Percentiles rank a stretch among this genome's conserved stretches.
phyloP scores from a whole-genome alignment of 768 basidiomycete genomes.

The Nidularia pulvinata region DNA sequence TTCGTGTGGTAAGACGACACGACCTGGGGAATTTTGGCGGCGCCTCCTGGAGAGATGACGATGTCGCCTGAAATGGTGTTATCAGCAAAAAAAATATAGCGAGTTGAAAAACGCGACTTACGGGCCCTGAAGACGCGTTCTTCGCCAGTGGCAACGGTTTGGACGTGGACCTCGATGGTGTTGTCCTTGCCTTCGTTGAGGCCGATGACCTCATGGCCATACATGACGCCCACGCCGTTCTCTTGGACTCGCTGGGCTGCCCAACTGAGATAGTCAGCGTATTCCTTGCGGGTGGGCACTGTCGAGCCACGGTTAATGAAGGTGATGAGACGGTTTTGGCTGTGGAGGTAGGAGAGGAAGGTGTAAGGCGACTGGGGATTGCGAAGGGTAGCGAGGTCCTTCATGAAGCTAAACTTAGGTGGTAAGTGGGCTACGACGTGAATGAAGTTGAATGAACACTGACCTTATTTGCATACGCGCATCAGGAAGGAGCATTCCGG shows the following conservation, averaged over 20 bases:
- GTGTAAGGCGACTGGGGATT: conserved; percentile 48
- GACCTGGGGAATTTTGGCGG: conserved; percentile 37
- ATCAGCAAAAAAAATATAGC: not conserved
- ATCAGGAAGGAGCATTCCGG: conserved; percentile 52
- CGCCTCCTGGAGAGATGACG: conserved; percentile 50
- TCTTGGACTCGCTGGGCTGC: conserved; percentile 42
- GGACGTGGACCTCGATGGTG: conserved; percentile 35
- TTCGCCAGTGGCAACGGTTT: conserved; percentile 29
- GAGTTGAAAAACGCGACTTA: conserved; percentile 16
- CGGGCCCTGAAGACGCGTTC: conserved; percentile 30
- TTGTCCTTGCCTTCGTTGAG: conserved; percentile 27
- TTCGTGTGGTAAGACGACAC: conserved; percentile 21
- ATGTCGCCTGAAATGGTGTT: conserved; percentile 33
- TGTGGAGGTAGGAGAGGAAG: conserved; percentile 53
- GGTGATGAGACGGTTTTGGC: conserved; percentile 41
- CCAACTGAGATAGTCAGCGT: conserved; percentile 54
- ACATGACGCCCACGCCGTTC: conserved; percentile 39
- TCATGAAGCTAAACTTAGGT: conserved; percentile 36
- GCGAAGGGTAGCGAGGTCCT: conserved; percentile 53
- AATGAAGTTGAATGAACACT: conserved; percentile 1
- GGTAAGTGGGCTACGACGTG: not conserved
- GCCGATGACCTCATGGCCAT: conserved; percentile 43
- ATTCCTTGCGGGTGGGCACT: conserved; percentile 52
- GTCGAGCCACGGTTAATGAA: conserved; percentile 56
- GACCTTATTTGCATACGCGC: conserved; percentile 55